Evolutionary conservation across 306 rosid species (phyloP), one percentile per base, ranked within the genome.

Genomic region (Quillaja saponaria): DNA sequence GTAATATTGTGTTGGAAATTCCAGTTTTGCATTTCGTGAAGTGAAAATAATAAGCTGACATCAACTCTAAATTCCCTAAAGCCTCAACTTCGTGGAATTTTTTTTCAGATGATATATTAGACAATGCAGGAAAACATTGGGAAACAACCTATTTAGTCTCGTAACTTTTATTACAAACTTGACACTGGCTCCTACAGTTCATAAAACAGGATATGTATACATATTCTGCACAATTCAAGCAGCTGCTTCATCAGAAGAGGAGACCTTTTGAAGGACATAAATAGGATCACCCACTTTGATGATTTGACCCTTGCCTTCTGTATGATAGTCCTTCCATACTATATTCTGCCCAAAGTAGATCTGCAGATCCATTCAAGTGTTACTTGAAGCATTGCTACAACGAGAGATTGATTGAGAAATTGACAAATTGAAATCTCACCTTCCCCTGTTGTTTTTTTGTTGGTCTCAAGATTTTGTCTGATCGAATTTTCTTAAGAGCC

Each of bases 291-390:
- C 95, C 13, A 91, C 76, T 50, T 75, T 28, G 18, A 85, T 49
- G 34, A 55, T 17, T 34, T 80, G 78, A 45, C 78, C 96, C 47
- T 75, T 82, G 63, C 71, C 80, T 55, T 67, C 63, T 11, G 53
- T 49, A 42, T 34, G 46, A 59, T 46, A 60, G 65, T 80, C 84
- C 61, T 69, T 80, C 83, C 91, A 91, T 12, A 88, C 80, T 66
- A 91, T 11, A 76, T 91, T 75, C 80, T 84, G 95, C 73, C 97
- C 97, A 46, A 91, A 82, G 85, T 80, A 91, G 25, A 84, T 16
- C 97, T 91, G 86, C 57, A 44, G 49, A 76, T 57, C 68, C 65
- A 8, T 64, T 37, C 38, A 49, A 21, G 20, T 45, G 41, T 34
- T 55, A 68, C 45, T 49, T 54, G 10, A 65, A 63, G 63, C 58